Evolutionary conservation across 768 basidiomycete genomes (phyloP).

Genomic region (Tylopilus felleus): DNA sequence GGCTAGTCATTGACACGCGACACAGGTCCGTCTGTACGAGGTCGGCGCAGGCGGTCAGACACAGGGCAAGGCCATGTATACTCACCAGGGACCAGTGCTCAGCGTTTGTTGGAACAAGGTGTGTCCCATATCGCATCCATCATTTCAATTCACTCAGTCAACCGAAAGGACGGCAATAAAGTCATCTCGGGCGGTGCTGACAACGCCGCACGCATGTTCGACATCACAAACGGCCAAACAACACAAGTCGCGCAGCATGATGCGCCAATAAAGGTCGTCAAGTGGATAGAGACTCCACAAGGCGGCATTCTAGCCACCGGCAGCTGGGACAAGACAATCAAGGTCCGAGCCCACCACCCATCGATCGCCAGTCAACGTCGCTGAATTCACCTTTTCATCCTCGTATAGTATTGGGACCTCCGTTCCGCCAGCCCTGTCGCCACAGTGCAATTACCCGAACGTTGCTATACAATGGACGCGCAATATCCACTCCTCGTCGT

Average conservation of each 20-base stretch:
- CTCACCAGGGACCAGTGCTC: slow-evolving; percentile 87
- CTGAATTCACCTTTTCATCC: neutral
- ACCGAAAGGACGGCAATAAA: slow-evolving; percentile 76
- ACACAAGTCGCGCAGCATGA: slow-evolving; percentile 89
- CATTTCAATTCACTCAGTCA: slow-evolving; percentile 6
- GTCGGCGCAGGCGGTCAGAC: slow-evolving; percentile 76
- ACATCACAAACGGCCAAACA: slow-evolving; percentile 77
- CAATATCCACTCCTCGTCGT: slow-evolving; percentile 84
- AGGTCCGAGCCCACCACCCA: slow-evolving; percentile 47
- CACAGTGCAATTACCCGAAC: slow-evolving; percentile 79
- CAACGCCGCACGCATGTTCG: slow-evolving; percentile 93
- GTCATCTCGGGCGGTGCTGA: slow-evolving; percentile 92
- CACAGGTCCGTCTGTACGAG: slow-evolving; percentile 88
- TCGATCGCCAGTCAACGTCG: neutral
- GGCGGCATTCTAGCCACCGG: slow-evolving; percentile 84
- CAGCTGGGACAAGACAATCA: slow-evolving; percentile 97
- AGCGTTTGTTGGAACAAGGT: slow-evolving; percentile 91
- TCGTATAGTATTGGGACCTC: slow-evolving; percentile 85
- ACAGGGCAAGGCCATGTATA: slow-evolving; percentile 87
- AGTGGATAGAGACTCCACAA: slow-evolving; percentile 75
- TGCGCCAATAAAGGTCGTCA: slow-evolving; percentile 78
- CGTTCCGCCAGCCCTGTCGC: slow-evolving; percentile 72
- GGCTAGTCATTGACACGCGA: slow-evolving; percentile 7
- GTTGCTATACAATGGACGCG: slow-evolving; percentile 86
- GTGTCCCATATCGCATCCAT: neutral